These are phyloP conservation scores for Abortiporus biennis DNA, from an alignment of 1,284 basidiomycete species.

Conservation along the genomic window DNA sequence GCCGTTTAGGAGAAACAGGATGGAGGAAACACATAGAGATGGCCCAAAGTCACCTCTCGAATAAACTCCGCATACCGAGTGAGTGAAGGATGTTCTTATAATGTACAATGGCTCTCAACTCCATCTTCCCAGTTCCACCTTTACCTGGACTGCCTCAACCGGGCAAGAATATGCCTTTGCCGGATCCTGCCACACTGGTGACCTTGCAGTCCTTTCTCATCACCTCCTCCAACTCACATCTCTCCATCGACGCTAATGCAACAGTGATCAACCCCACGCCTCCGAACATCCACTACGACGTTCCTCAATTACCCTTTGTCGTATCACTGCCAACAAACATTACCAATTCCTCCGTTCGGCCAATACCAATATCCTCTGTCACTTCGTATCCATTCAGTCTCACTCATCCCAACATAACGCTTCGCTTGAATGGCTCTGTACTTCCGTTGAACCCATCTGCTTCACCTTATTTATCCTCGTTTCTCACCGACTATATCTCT, in stretches of 20 bases:
- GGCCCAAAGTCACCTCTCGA: too few relatives aligned
- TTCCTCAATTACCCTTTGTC: slow-evolving; percentile 52
- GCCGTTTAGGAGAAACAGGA: slow-evolving; percentile 31
- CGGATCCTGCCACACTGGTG: slow-evolving; percentile 50
- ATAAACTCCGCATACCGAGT: too few relatives aligned
- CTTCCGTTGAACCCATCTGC: slow-evolving; percentile 44
- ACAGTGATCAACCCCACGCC: slow-evolving; percentile 54
- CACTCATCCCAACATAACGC: slow-evolving; percentile 61
- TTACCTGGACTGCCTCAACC: slow-evolving; percentile 63
- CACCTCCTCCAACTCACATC: slow-evolving; percentile 34
- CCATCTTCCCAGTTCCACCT: slow-evolving; percentile 50
- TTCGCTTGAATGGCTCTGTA: slow-evolving; percentile 51
- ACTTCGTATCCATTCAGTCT: slow-evolving; percentile 48
- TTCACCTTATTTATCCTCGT: slow-evolving; percentile 46
- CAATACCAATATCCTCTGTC: slow-evolving; percentile 46
- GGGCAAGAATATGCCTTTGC: slow-evolving; percentile 43
- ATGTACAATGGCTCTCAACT: too few relatives aligned
- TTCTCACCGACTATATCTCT: slow-evolving; percentile 58
- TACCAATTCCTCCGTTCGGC: not conserved
- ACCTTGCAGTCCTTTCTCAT: slow-evolving; percentile 54
- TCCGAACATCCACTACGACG: slow-evolving; percentile 36
- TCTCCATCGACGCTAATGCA: slow-evolving; percentile 48
- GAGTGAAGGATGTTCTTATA: too few relatives aligned
- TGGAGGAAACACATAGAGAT: slow-evolving; percentile 47
- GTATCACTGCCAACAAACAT: not conserved